Evolutionary conservation across 345 rosid species (phyloP).

Genomic region (Arabis alpina): DNA sequence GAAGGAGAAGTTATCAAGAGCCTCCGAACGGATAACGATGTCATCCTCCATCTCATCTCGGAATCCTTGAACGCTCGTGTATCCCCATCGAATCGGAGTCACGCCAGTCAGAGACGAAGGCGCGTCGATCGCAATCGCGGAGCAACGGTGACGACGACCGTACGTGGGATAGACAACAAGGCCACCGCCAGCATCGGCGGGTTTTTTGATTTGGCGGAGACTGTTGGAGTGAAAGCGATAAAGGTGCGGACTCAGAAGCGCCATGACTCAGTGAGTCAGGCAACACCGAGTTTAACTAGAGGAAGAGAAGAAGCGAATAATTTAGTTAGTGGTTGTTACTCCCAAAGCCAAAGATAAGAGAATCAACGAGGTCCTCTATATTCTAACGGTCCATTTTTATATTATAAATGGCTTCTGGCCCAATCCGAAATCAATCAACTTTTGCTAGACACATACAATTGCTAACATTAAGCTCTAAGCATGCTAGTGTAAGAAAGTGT

Average conservation of each 20-base stretch:
- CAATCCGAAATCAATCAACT: no score
- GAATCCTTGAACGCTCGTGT: conserved; percentile 69
- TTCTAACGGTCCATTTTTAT: no score
- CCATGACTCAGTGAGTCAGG: conserved; percentile 66
- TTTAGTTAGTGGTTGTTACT: conserved; percentile 26
- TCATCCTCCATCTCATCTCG: conserved; percentile 96
- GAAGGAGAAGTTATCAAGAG: conserved; percentile 77
- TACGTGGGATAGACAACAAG: conserved; percentile 36
- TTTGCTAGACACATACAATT: no score
- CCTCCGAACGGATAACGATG: conserved; percentile 68
- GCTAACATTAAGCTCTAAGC: no score
- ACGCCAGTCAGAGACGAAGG: conserved; percentile 67
- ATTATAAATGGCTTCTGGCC: no score
- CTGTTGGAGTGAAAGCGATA: conserved; percentile 58
- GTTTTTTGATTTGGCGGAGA: conserved; percentile 32
- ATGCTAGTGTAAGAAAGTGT: no score
- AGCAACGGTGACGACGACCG: conserved; percentile 53
- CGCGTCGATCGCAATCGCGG: conserved; percentile 83
- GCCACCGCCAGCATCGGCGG: conserved; percentile 21
- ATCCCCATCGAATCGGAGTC: conserved; percentile 77
- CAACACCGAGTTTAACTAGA: conserved; percentile 23
- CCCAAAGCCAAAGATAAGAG: conserved; percentile 23
- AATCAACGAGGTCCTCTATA: no score
- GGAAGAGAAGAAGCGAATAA: conserved; percentile 1
- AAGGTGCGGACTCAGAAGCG: conserved; percentile 60